Evolutionary conservation across 768 basidiomycete species (phyloP).

Genomic region (Trametes villosa): DNA sequence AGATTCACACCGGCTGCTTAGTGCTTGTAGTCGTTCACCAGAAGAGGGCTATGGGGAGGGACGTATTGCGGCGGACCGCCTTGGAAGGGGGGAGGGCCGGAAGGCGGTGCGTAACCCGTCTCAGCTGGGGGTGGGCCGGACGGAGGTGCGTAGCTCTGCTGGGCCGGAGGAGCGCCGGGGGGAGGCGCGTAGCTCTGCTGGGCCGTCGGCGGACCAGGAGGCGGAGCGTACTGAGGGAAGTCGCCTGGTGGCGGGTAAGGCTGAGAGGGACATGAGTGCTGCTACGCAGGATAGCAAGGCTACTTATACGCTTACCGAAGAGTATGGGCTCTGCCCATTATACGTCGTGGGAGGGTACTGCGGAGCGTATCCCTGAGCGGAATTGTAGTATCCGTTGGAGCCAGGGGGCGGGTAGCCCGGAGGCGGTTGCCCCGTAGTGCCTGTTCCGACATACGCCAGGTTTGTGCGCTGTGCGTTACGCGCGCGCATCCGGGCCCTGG

Average conservation of each 20-base stretch:
- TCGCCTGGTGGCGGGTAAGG: slow-evolving; percentile 8
- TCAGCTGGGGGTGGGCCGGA: slow-evolving; percentile 12
- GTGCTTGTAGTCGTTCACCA: slow-evolving; percentile 8
- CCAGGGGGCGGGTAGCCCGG: slow-evolving; percentile 10
- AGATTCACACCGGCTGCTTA: background rate
- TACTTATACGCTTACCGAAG: slow-evolving; percentile 16
- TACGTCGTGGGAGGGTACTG: slow-evolving; percentile 23
- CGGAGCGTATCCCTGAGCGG: slow-evolving; percentile 11
- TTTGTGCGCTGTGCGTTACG: slow-evolving; percentile 11
- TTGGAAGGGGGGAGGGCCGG: slow-evolving; percentile 13
- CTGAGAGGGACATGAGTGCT: slow-evolving; percentile 6
- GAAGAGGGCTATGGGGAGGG: slow-evolving; percentile 11
- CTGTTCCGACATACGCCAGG: slow-evolving; percentile 17
- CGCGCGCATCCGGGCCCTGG: background rate
- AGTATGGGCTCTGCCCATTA: slow-evolving; percentile 17
- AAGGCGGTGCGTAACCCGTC: slow-evolving; percentile 14
- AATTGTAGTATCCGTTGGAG: slow-evolving; percentile 4
- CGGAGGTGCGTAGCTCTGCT: slow-evolving; percentile 9
- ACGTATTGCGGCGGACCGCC: slow-evolving; percentile 8
- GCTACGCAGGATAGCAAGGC: background rate
- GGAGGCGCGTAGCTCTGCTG: slow-evolving; percentile 16
- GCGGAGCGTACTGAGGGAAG: slow-evolving; percentile 13
- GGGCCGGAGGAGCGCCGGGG: slow-evolving; percentile 11
- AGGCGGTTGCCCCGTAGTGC: slow-evolving; percentile 7
- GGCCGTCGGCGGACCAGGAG: slow-evolving; percentile 8